Evolutionary conservation across 2,329 filamentous ascomycete genomes (phyloP), one percentile per base, ranked within the genome.

Genomic region (Cytospora piceicola): DNA sequence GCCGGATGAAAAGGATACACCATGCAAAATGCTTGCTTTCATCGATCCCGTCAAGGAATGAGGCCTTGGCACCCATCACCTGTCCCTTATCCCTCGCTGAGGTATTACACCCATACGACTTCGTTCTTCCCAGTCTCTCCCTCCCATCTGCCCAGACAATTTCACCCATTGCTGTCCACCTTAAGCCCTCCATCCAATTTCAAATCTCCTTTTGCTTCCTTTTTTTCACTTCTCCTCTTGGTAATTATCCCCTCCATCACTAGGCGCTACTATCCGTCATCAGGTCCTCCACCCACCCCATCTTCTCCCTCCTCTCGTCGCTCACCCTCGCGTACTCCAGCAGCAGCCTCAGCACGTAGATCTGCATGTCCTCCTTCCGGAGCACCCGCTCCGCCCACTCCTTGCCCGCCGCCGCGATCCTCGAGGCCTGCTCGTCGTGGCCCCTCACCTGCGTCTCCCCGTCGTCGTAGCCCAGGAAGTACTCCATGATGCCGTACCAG

Each of bases 401-500:
- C 73, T 88, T 86, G 2, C 90, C 90, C 4, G 83, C 84, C 53
- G 79, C 76, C 15, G 90, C 90, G 71, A 94, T 91, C 73, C 79
- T 82, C 74, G 85, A 79, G 0, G 88, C 91, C 3, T 80, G 81
- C 1, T 77, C 76, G 71, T 93, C 90, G 68, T 86, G 83, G 1
- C 74, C 76, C 39, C 55, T 65, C 32, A 61, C 20, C 32, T 34
- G 30, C 17, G 42, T n/a, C 6, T 57, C 74, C 12, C 72, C 73
- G 22, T 77, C 80, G 0, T 75, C 72, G 70, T 88, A 87, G 1
- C 89, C 89, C 5, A 91, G 73, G 71, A 94, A 93, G 72, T 92
- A 94, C 65, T 90, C 86, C 81, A 93, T 82, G 63, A 92, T 88
- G 53, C 85, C 88, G 68, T 88, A 93, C 71, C 90, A 83, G 70